phyloP scores from a whole-genome alignment of 345 rosid species.

The Psidium guajava region DNA sequence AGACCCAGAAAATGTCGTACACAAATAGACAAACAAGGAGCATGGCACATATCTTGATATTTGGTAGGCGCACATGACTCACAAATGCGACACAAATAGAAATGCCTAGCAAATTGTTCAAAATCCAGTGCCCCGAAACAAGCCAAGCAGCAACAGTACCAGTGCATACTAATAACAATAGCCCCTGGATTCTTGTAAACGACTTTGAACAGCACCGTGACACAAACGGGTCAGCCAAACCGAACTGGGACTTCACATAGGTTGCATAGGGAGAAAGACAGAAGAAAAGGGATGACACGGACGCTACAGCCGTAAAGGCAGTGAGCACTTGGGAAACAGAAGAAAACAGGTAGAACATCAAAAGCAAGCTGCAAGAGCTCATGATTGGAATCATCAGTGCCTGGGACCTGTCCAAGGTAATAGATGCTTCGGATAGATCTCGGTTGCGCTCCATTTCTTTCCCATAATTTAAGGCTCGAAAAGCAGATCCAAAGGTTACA shows the following conservation, averaged over 20 bases:
- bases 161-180: constrained; percentile 40
- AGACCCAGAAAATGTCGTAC: constrained; percentile 98
- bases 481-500: constrained; percentile 91
- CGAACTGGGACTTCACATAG: constrained; percentile 46
- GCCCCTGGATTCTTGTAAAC: constrained; percentile 56
- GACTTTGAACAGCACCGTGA: constrained; percentile 87
- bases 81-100: constrained; percentile 91
- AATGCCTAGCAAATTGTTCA: constrained; percentile 91
- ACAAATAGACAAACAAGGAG: constrained; percentile 80
- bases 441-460: constrained; percentile 94
- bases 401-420: constrained; percentile 75
- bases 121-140: constrained; percentile 86
- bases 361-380: constrained; percentile 97
- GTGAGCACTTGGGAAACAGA: constrained; percentile 88
- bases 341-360: constrained; percentile 92
- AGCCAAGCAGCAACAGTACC: constrained; percentile 78
- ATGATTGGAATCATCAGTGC: constrained; percentile 91
- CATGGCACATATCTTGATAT: constrained; percentile 85
- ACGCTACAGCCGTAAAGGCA: constrained; percentile 82
- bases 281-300: constrained; percentile 83
- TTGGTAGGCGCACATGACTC: constrained; percentile 94
- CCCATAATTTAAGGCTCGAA: constrained; percentile 81
- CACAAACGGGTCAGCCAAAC: constrained; percentile 73
- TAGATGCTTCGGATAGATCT: constrained; percentile 79
- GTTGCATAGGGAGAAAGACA: constrained; percentile 57